A percentile compares a stretch with the other conserved stretches of the same genome.
phyloP scores from a whole-genome alignment of 202 grass and related monocot genomes.

The Saccharum hybrid region DNA sequence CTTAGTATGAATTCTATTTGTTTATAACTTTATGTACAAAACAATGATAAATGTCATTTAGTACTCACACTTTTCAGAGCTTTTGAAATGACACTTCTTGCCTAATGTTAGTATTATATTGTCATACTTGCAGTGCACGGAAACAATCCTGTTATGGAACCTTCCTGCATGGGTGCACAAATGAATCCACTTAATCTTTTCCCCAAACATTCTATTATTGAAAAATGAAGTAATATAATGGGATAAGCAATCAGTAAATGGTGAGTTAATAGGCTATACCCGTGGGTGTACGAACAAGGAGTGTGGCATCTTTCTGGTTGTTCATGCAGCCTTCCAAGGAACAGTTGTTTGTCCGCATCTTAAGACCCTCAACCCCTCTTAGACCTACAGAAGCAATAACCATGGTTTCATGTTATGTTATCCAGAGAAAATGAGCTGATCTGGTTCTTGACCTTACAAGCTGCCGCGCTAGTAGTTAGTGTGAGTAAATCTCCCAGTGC shows the following conservation, averaged over 20 bases:
- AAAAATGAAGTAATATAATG: conserved; percentile 24
- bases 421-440: conserved; percentile 21
- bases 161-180: conserved; percentile 51
- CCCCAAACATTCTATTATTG: not conserved
- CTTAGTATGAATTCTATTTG: not conserved
- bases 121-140: conserved; percentile 48
- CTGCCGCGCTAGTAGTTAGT: conserved; percentile 57
- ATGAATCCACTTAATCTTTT: conserved; percentile 14
- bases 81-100: conserved; percentile 57
- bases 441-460: conserved; percentile 56
- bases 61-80: conserved; percentile 61
- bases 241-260: not conserved
- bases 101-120: conserved; percentile 56
- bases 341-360: conserved; percentile 51
- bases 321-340: conserved; percentile 46
- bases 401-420: conserved; percentile 6
- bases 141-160: conserved; percentile 57
- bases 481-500: conserved; percentile 53
- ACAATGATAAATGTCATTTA: not conserved
- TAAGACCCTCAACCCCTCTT: conserved; percentile 61
- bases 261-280: conserved; percentile 36
- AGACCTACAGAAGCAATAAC: conserved; percentile 41
- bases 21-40: not conserved
- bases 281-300: conserved; percentile 48
- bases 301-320: conserved; percentile 42